Conservation (phyloP, 2,329 filamentous ascomycete species). For the Chalara sp. region DNA sequence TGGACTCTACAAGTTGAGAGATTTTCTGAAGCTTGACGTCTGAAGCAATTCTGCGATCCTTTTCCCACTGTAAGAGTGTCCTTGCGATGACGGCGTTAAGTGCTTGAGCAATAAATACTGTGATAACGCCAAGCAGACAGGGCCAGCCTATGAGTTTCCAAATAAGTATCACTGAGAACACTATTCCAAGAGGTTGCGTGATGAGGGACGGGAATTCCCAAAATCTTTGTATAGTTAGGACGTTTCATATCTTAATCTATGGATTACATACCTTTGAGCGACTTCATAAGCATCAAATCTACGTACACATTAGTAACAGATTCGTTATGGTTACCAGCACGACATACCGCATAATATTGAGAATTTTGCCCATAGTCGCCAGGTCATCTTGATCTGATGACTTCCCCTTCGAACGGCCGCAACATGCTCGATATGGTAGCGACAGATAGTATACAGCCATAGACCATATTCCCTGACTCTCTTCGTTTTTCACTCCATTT, state of each 20-base stretch:
- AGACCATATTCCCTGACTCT: constrained; percentile 4
- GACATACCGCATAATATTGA: constrained; percentile 72
- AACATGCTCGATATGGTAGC: constrained; percentile 20
- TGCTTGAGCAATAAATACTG: constrained; percentile 61
- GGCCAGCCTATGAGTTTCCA: constrained; percentile 76
- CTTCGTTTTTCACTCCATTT: constrained; percentile 8
- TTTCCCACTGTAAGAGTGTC: constrained; percentile 61
- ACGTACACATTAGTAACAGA: constrained; percentile 2
- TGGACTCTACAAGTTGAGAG: constrained; percentile 71
- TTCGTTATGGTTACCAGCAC: background rate
- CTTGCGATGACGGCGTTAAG: constrained; percentile 64
- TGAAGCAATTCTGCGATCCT: constrained; percentile 63
- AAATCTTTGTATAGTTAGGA: constrained; percentile 41
- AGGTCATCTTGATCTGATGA: constrained; percentile 40
- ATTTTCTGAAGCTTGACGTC: constrained; percentile 75
- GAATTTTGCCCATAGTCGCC: constrained; percentile 82
- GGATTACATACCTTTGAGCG: constrained; percentile 44
- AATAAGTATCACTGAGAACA: constrained; percentile 66
- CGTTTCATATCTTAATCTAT: no score
- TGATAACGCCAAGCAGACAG: constrained; percentile 65
- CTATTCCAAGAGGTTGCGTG: constrained; percentile 68
- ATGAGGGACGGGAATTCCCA: constrained; percentile 81
- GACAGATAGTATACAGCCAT: constrained; percentile 11
- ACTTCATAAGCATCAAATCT: constrained; percentile 68
- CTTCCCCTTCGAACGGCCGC: constrained; percentile 14